Percentiles rank a stretch among this genome's conserved stretches.
These are phyloP conservation scores for Mycocentrospora acerina DNA, from an alignment of 2,329 filamentous ascomycete genomes.

Conservation along the genomic window DNA sequence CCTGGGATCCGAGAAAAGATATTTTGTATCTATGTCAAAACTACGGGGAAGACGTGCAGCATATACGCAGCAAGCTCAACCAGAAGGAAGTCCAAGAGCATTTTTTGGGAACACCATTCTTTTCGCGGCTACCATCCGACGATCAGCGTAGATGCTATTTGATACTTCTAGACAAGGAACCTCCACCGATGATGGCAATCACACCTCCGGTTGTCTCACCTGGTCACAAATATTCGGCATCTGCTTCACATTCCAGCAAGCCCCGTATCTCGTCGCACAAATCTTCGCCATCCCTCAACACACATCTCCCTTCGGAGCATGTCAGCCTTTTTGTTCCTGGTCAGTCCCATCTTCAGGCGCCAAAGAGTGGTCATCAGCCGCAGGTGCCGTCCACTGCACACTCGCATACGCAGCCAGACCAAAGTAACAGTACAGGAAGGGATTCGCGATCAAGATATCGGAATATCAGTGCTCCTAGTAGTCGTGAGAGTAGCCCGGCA, in stretches of 20 bases:
- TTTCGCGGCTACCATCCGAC: constrained; percentile 19
- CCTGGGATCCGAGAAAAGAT: constrained; percentile 34
- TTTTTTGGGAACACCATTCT: constrained; percentile 31
- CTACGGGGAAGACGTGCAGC: constrained; percentile 25
- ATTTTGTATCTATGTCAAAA: constrained; percentile 31
- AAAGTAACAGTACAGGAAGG: constrained; percentile 1
- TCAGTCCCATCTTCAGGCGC: too few relatives aligned
- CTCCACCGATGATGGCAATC: constrained; percentile 23
- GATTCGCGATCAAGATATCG: constrained; percentile 18
- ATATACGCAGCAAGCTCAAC: constrained; percentile 25
- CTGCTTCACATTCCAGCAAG: constrained; percentile 7
- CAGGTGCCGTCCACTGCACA: background rate
- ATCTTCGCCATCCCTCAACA: constrained; percentile 16
- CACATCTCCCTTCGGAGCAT: constrained; percentile 5
- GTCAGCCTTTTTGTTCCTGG: constrained; percentile 13
- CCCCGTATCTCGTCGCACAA: constrained; percentile 10
- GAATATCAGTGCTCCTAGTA: constrained; percentile 5
- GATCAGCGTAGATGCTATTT: constrained; percentile 31
- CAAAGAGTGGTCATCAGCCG: background rate
- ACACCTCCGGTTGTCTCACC: constrained; percentile 16
- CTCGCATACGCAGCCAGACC: background rate
- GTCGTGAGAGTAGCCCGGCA: background rate
- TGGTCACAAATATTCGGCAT: constrained; percentile 7
- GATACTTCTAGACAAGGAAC: constrained; percentile 25
- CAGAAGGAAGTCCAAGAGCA: constrained; percentile 23